These are phyloP conservation scores for Colletotrichum sp. DNA, from an alignment of 2,329 filamentous ascomycete species.

Conservation along the genomic window DNA sequence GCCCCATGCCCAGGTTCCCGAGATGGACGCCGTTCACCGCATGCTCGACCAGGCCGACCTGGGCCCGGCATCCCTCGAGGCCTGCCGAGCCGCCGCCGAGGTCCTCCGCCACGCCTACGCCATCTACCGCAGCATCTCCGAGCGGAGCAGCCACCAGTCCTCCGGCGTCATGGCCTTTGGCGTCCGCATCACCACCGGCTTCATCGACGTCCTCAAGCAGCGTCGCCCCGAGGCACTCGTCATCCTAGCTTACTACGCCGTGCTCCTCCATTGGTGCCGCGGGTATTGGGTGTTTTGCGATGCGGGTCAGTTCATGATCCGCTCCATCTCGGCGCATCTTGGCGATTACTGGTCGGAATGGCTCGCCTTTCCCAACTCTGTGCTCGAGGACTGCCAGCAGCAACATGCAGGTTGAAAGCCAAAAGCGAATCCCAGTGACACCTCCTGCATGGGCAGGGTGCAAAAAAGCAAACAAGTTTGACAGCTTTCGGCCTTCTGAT, in stretches of 20 bases:
- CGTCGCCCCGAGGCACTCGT: constrained; percentile 47
- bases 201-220: constrained; percentile 37
- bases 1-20: constrained; percentile 31
- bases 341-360: constrained; percentile 35
- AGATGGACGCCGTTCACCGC: constrained; percentile 26
- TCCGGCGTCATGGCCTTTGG: constrained; percentile 32
- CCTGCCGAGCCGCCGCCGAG: constrained; percentile 32
- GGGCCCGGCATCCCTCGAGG: constrained; percentile 27
- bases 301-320: constrained; percentile 33
- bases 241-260: constrained; percentile 54
- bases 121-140: constrained; percentile 29
- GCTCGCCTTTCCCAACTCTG: constrained; percentile 23
- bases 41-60: constrained; percentile 23
- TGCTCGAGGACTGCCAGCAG: constrained; percentile 27
- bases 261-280: constrained; percentile 48
- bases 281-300: constrained; percentile 40
- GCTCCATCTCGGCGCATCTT: constrained; percentile 28
- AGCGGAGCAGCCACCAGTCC: constrained; percentile 30
- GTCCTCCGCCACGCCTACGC: constrained; percentile 39
- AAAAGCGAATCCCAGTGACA: not conserved
- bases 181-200: constrained; percentile 35
- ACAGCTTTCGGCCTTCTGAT: not conserved
- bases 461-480: not conserved
- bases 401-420: not conserved
- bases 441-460: not conserved